Evolutionary conservation across 257 asterid genomes (phyloP), one percentile per base, ranked within the genome.

Genomic region (Ocimum tenuiflorum): DNA sequence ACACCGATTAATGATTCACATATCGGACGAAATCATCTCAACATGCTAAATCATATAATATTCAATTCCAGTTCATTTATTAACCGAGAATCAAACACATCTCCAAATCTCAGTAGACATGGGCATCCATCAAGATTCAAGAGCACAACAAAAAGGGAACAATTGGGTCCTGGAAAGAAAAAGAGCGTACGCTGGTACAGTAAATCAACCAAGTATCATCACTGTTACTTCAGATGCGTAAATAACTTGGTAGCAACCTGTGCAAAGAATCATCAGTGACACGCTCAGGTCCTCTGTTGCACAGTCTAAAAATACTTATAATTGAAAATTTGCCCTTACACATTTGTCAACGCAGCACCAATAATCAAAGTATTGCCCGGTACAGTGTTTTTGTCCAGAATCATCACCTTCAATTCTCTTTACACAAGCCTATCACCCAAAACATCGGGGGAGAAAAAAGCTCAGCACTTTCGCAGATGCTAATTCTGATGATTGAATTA

Each of bases 201-300:
- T 12, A 35, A 8, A 60, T 63, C 81, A 12, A 47, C 42, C 74
- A 45, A 55, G 45, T 24, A 71, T 54, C 14, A 33, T 70, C 55
- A n/a, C 50, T 36, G 70, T 60, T 66, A 80, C 69, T 80, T 80
- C 15, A 80, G 85, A 60, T 77, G 38, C 33, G 77, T 3, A 71
- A 80, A 80, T 39, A 80, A 76, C 82, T 77, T 80, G 0, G 82
- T 70, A 3, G 85, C 85, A 10, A 77, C 85, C 85, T 80, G 78
- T 27, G 33, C 11, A 33, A 50, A 52, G 48, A 60, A 59, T n/a
- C n/a, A n/a, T n/a, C n/a, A n/a, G n/a, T n/a, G n/a, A n/a, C n/a
- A n/a, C n/a, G n/a, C n/a, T n/a, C n/a, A n/a, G n/a, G n/a, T n/a
- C n/a, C n/a, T n/a, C n/a, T n/a, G n/a, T n/a, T n/a, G n/a, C n/a